Conservation (phyloP, 1,284 basidiomycete species). For the Pulveroboletus sp. region DNA sequence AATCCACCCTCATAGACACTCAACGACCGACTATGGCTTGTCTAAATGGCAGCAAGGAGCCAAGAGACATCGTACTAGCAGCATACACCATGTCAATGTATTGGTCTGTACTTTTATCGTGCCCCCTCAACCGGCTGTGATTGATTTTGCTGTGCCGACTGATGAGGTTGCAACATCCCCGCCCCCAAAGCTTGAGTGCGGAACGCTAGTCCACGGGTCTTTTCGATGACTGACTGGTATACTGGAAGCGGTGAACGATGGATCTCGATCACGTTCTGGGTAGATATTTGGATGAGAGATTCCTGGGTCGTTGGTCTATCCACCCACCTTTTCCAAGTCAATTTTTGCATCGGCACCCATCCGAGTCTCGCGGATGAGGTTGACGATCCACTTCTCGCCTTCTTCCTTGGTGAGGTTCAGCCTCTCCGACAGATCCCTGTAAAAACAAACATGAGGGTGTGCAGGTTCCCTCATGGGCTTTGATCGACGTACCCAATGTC, state of each 20-base stretch:
- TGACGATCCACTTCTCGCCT: constrained; percentile 99
- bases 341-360: constrained; percentile 97
- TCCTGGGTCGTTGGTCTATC: neutral
- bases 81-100: constrained; percentile 12
- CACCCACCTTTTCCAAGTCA: constrained; percentile 83
- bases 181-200: constrained; percentile 88
- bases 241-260: constrained; percentile 87
- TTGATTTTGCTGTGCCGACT: constrained; percentile 36
- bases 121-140: constrained; percentile 37
- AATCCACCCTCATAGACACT: too few species aligned
- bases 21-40: too few species aligned
- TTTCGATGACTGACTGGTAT: constrained; percentile 95
- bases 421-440: constrained; percentile 87
- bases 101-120: constrained; percentile 20
- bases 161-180: constrained; percentile 68
- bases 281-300: constrained; percentile 13
- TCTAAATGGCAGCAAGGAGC: too few species aligned
- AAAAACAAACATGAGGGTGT: neutral
- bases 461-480: neutral
- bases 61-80: constrained; percentile 7
- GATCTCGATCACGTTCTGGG: constrained; percentile 93
- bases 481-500: constrained; percentile 78
- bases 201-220: constrained; percentile 89
- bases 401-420: constrained; percentile 91
- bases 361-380: constrained; percentile 94